Conservation (phyloP, 2,329 filamentous ascomycete genomes). For the Fusarium floridanum region DNA sequence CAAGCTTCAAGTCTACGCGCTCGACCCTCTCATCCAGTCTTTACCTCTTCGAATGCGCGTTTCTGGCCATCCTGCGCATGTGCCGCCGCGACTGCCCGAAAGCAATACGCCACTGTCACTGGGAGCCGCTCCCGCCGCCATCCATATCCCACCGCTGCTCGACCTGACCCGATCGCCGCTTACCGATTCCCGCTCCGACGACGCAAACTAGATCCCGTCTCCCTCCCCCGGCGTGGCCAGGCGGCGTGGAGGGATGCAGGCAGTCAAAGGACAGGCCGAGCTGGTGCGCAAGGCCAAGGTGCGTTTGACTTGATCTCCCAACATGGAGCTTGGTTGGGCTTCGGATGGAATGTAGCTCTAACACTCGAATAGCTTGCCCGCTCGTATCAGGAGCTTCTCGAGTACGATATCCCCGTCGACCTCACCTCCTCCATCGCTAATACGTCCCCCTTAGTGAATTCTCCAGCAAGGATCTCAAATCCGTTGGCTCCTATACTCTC, state of each 20-base stretch:
- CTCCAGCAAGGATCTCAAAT: constrained; percentile 88
- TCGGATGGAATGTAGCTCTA: constrained; percentile 2
- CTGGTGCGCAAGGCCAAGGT: constrained; percentile 74
- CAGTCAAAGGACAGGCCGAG: constrained; percentile 69
- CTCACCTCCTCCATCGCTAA: constrained; percentile 6
- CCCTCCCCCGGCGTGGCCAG: constrained; percentile 40
- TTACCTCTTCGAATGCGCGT: constrained; percentile 17
- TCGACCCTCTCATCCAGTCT: background rate
- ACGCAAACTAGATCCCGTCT: constrained; percentile 14
- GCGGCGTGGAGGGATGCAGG: constrained; percentile 61
- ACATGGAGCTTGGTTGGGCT: background rate
- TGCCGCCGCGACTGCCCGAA: constrained; percentile 28
- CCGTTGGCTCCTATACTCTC: constrained; percentile 94
- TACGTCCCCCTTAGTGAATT: constrained; percentile 79
- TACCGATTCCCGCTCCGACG: constrained; percentile 7
- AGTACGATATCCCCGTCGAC: constrained; percentile 69
- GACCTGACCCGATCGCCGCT: constrained; percentile 14
- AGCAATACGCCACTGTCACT: constrained; percentile 37
- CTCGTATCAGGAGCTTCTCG: constrained; percentile 95
- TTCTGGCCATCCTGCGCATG: constrained; percentile 39
- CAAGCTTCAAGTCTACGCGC: background rate
- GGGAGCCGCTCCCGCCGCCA: constrained; percentile 33
- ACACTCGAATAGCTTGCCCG: constrained; percentile 79
- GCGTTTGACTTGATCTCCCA: constrained; percentile 32
- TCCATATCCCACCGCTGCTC: constrained; percentile 12